Evolutionary conservation across 75 land plant species (phyloP).

Genomic region (Cupressus sempervirens): DNA sequence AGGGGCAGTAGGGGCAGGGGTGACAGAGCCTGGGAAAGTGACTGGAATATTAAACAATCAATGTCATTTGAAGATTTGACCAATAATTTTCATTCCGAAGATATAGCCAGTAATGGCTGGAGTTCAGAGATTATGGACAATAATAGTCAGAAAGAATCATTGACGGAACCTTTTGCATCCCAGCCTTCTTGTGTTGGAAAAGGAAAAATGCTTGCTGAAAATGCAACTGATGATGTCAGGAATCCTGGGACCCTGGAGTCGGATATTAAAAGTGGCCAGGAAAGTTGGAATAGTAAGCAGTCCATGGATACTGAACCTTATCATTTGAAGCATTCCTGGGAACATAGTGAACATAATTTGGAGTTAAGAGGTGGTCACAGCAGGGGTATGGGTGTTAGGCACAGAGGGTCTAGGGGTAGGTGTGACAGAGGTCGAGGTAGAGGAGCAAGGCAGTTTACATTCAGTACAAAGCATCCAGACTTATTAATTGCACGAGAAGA

Average conservation of each 20-base stretch:
- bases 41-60: not conserved
- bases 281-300: not conserved
- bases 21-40: not conserved
- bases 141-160: not conserved
- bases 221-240: not conserved
- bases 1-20: not conserved
- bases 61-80: not conserved
- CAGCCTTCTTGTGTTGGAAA: not conserved
- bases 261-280: not conserved
- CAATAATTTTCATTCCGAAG: not conserved
- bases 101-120: not conserved
- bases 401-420: not conserved
- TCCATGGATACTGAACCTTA: not conserved
- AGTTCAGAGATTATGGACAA: not conserved
- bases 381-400: not conserved
- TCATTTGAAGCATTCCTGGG: not conserved
- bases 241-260: not conserved
- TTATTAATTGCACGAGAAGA: not conserved
- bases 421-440: not conserved
- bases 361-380: not conserved
- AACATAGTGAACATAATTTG: not conserved
- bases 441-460: slow-evolving; percentile 2
- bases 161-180: not conserved
- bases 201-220: not conserved
- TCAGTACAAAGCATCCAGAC: not conserved